Evolutionary conservation across 2,329 filamentous ascomycete species (phyloP), one percentile per base, ranked within the genome.

Genomic region (Diaporthe longicolla): DNA sequence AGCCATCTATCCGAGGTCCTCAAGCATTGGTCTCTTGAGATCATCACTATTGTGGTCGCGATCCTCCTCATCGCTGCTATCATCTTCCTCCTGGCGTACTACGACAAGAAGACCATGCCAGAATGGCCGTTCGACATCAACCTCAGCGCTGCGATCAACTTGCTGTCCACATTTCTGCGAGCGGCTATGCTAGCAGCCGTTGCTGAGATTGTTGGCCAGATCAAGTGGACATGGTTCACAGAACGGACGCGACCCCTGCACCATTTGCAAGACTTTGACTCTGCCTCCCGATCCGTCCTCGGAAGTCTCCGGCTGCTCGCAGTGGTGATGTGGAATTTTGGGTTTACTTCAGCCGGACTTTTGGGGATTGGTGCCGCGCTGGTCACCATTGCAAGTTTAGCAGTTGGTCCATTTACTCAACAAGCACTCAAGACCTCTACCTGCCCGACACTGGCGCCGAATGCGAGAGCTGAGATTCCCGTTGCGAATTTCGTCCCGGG

Each of bases 181-280:
- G 76, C 79, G n/a, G 73, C 78, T 9, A 77, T 82, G 66, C 76
- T 80, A 0, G 77, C 79, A 43, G 77, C 77, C 13, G 76, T 80
- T 11, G 78, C 80, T 0, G 79, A 80, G 72, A 77, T 81, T 52
- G 79, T 82, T 63, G 78, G 79, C 40, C 81, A 82, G 72, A 74
- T 78, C 63, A 82, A 82, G 50, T 82, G 81, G 81, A 73, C 71
- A 1, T 82, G 81, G 80, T 82, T 82, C 65, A 74, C 79, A 19
- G 74, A 79, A 48, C 76, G 76, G 5, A 75, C 76, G 2, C 77
- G 79, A 21, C 78, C 80, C 0, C 73, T 82, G 9, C 76, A 76
- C 57, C 77, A 82, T 40, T 75, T 82, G 6, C 78, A 82, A 43
- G 77, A 78, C 59, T 82, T 82, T 29, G 81, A 82, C 57, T 75